Base-by-base conservation (phyloP, 176 grass and related monocot species). In the Bromus sterilis region DNA sequence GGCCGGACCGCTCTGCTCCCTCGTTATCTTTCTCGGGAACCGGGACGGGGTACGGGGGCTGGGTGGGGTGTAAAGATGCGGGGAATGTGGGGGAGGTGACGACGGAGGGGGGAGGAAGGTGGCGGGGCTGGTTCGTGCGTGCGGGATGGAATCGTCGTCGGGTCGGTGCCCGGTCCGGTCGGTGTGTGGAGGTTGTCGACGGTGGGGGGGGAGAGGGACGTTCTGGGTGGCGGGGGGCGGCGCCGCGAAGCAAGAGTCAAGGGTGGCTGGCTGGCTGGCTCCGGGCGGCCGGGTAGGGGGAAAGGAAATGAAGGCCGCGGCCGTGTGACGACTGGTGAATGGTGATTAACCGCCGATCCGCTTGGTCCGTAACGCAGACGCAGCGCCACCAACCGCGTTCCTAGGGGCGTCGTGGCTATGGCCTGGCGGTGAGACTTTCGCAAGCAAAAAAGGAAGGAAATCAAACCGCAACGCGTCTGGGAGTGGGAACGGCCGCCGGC, bases 221-320 rank as follows among this genome's bases (percentile, higher is more conserved):
- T 89, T 89, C 77, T 76, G 76, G 87, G 23, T 23, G 20, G 2
- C 11, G 20, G 48, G 68, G 74, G 31, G 78, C 42, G 70, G 71
- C 82, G 63, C 78, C 53, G 87, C 77, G 77, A 63, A 41, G 87
- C 49, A 56, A 14, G 32, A 82, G 78, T 71, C 82, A 82, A 46
- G 55, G 33, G 1, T 2, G 23, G 31, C 21, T 56, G 63, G 46
- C 40, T 49, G 63, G 64, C 32, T 11, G 62, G 62, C 63, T 69
- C n/a, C n/a, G n/a, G 32, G 59, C 14, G 61, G 24, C 36, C 25
- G 57, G n/a, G 56, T 83, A 46, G 78, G 16, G 5, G 10, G 77
- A 23, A 12, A 6, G 48, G 46, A 75, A 63, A 10, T 43, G 61
- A 62, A n/a, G n/a, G n/a, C n/a, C n/a, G n/a, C n/a, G n/a, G n/a